Evolutionary conservation across 2,329 filamentous ascomycete species (phyloP).

Genomic region (Cladophialophora carrionii): DNA sequence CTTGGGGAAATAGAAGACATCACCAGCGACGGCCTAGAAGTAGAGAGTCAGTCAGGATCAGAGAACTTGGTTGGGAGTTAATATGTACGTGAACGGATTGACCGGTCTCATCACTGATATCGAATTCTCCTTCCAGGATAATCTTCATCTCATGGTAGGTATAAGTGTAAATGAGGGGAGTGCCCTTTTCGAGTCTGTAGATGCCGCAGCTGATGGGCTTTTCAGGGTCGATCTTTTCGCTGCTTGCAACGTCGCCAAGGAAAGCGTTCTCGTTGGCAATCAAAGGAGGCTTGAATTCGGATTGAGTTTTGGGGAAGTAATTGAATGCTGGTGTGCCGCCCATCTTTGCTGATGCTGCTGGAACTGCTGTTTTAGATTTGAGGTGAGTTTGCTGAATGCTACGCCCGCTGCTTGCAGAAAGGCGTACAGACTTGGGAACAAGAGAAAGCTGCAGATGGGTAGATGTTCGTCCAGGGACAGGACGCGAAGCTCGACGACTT

Average conservation of each 20-base stretch:
- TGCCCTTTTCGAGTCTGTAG: slow-evolving; percentile 69
- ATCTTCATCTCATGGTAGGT: slow-evolving; percentile 76
- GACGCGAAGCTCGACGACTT: slow-evolving; percentile 19
- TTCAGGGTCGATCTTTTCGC: slow-evolving; percentile 58
- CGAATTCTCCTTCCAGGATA: slow-evolving; percentile 68
- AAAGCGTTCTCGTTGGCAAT: slow-evolving; percentile 71
- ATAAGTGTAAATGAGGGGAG: slow-evolving; percentile 69
- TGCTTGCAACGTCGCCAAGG: slow-evolving; percentile 65
- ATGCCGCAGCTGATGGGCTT: slow-evolving; percentile 67
- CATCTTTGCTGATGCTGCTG: slow-evolving; percentile 24
- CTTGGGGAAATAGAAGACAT: slow-evolving; percentile 71
- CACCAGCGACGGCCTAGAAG: slow-evolving; percentile 60
- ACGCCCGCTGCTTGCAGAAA: slow-evolving; percentile 2
- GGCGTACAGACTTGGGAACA: slow-evolving; percentile 14
- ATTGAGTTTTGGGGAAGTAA: slow-evolving; percentile 63
- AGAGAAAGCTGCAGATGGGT: slow-evolving; percentile 16
- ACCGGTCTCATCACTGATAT: slow-evolving; percentile 66
- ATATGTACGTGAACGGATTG: slow-evolving; percentile 42
- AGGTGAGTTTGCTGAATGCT: slow-evolving; percentile 22
- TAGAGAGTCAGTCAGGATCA: slow-evolving; percentile 3
- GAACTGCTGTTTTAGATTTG: slow-evolving; percentile 13
- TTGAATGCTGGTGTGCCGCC: slow-evolving; percentile 39
- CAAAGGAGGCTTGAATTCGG: slow-evolving; percentile 64
- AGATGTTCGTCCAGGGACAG: slow-evolving; percentile 20
- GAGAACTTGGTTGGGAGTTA: background rate